Base-by-base conservation (phyloP, 805 yeast genomes). In the Pichia kluyveri region DNA sequence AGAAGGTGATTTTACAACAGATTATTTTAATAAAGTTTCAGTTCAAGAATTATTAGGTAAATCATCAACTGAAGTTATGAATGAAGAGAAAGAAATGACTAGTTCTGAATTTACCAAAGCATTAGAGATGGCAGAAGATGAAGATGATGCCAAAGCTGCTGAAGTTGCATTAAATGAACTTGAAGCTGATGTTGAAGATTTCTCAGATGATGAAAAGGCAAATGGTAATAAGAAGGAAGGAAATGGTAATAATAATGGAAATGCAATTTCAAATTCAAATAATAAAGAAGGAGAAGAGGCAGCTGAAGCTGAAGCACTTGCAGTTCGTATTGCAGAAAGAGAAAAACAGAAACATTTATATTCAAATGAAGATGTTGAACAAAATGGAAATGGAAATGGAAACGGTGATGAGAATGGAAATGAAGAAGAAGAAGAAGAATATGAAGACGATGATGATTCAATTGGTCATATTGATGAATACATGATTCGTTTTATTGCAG, bases 1-100 rank as follows among this genome's bases (percentile, higher is more conserved):
- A 68, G 96, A 90, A 46, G 99, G 99, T 63, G 98, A 91, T 56
- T 93, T 93, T 68, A 93, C 98, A 0, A 95, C 99, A 0, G 99
- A 95, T 63, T 93, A 90, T 63, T 86, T 95, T 62, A 84, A 89
- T 31, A 86, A 86, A 60, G 70, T 90, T 45, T 85, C 96, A 0
- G 91, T 90, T 7, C 76, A 81, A 51, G 98, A 91, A 61, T 69
- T 91, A 53, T 76, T 91, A 3, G 95, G 95, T 30, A 83, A 79
- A 47, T 62, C 54, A 12, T 58, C 52, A 3, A 55, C 50, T 37
- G 56, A 51, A 18, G 58, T 44, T 8, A 41, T 38, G 43, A 81
- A 75, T 51, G 69, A 72, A 15, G 69, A 56, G 27, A 59, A 54
- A 31, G n/a, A 34, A 31, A 62, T 49, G 17, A 59, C 51, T 27